These are phyloP conservation scores for Leptodermis oblonga DNA, from an alignment of 257 asterid species.

Conservation along the genomic window DNA sequence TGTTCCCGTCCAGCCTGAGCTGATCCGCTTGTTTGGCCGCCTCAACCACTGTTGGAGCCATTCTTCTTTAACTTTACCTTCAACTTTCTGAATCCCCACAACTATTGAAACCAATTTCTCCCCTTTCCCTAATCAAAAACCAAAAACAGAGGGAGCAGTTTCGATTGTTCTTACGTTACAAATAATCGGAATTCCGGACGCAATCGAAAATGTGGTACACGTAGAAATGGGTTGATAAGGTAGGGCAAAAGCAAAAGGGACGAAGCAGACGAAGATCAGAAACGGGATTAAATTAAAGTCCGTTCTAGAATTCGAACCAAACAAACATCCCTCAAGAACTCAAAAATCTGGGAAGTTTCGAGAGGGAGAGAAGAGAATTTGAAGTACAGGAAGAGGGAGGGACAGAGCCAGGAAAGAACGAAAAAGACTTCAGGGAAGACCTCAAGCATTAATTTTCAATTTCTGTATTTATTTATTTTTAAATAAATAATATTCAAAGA, in stretches of 20 bases:
- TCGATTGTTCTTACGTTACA: too few relatives aligned
- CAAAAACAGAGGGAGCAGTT: too few relatives aligned
- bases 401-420: not conserved
- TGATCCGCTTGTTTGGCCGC: constrained; percentile 72
- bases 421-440: not conserved
- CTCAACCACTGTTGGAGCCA: constrained; percentile 51
- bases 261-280: not conserved
- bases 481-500: too few relatives aligned
- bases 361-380: not conserved
- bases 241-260: not conserved
- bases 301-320: not conserved
- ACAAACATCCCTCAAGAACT: not conserved
- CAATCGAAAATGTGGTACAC: too few relatives aligned
- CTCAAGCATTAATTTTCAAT: not conserved
- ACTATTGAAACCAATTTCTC: not conserved
- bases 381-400: not conserved
- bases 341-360: not conserved
- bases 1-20: constrained; percentile 68
- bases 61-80: constrained; percentile 27
- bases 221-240: not conserved
- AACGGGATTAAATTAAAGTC: not conserved
- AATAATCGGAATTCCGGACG: too few relatives aligned
- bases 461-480: too few relatives aligned
- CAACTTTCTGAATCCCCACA: too few relatives aligned
- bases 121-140: not conserved